phyloP scores from a whole-genome alignment of 1,139 yeast species.

The Pneumocystis jirovecii region DNA sequence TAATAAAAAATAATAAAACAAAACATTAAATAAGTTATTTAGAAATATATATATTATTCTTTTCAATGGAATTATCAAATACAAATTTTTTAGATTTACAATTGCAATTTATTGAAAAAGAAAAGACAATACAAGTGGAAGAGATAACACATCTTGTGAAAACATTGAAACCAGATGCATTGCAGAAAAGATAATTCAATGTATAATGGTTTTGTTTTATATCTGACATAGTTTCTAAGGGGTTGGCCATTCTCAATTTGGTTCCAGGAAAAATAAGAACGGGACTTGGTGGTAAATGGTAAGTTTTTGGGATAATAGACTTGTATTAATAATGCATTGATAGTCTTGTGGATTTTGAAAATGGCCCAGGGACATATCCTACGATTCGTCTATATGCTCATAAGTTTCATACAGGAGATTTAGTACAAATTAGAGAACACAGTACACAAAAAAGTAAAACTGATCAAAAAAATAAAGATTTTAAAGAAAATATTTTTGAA shows the following conservation, averaged over 20 bases:
- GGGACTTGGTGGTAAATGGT: neutral
- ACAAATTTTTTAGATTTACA: neutral
- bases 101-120: neutral
- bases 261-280: neutral
- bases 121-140: neutral
- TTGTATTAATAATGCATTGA: neutral
- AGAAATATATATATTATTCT: neutral
- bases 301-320: neutral
- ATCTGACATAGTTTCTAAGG: neutral
- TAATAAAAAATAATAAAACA: neutral
- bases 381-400: slow-evolving; percentile 2
- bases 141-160: neutral
- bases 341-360: neutral
- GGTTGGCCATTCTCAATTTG: neutral
- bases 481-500: neutral
- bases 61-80: neutral
- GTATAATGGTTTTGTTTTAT: neutral
- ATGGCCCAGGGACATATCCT: neutral
- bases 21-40: neutral
- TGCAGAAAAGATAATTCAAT: neutral
- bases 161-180: neutral
- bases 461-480: neutral
- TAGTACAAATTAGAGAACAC: slow-evolving; percentile 9
- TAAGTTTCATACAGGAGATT: slow-evolving; percentile 10
- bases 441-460: neutral